Conservation (phyloP, 495 filamentous ascomycete species). For the Tuber umbilicatum region DNA sequence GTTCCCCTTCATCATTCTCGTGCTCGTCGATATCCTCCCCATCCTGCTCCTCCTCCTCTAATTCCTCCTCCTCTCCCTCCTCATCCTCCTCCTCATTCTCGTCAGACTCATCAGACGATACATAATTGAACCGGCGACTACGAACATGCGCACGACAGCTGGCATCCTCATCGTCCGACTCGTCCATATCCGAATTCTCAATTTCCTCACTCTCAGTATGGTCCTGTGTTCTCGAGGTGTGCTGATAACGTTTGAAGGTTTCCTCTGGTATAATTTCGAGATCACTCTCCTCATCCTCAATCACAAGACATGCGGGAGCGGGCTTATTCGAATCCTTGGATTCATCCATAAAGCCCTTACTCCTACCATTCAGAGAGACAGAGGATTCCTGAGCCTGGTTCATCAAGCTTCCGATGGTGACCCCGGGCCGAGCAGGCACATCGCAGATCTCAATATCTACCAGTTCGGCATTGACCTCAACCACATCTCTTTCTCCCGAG, state of each 20-base stretch:
- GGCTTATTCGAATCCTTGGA: conserved; percentile 1
- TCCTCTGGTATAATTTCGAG: conserved; percentile 37
- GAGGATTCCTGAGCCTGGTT: conserved; percentile 31
- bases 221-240: conserved; percentile 4
- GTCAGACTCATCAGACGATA: conserved; percentile 19
- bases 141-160: background rate
- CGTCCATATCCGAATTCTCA: conserved; percentile 3
- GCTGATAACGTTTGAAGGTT: conserved; percentile 10
- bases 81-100: conserved; percentile 31
- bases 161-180: conserved; percentile 22
- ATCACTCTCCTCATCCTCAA: conserved; percentile 21
- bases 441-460: conserved; percentile 13
- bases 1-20: conserved; percentile 8
- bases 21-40: conserved; percentile 20
- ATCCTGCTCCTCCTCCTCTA: conserved; percentile 19
- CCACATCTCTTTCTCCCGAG: conserved; percentile 21
- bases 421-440: conserved; percentile 24
- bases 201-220: conserved; percentile 5
- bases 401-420: conserved; percentile 37
- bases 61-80: conserved; percentile 17
- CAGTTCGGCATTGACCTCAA: conserved; percentile 17
- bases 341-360: background rate
- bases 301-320: conserved; percentile 19
- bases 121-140: conserved; percentile 1
- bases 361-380: conserved; percentile 7